Percentiles rank a stretch among this genome's conserved stretches.
Conservation (phyloP, 2,329 filamentous ascomycete genomes). For the Hymenoscyphus fructigenus region DNA sequence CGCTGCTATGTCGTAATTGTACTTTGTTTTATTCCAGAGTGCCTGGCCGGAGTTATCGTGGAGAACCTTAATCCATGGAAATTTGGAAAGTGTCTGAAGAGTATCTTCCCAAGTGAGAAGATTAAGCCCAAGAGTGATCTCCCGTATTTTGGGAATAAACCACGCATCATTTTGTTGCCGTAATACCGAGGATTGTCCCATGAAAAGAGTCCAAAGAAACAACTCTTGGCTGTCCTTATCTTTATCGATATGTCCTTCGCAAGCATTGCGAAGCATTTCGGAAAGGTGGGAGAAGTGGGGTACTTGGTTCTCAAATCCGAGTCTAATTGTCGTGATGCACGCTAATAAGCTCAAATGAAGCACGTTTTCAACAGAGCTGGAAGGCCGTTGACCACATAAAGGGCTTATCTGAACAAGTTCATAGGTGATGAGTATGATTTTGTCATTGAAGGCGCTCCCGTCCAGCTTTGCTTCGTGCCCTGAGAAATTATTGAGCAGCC, state of each 20-base stretch:
- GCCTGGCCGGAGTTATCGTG: neutral
- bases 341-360: neutral
- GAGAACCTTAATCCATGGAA: neutral
- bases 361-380: neutral
- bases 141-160: neutral
- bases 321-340: neutral
- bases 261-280: neutral
- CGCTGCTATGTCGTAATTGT: neutral
- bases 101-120: neutral
- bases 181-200: neutral
- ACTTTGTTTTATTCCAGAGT: neutral
- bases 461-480: slow-evolving; percentile 23
- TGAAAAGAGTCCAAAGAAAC: neutral
- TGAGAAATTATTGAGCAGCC: slow-evolving; percentile 24
- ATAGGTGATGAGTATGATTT: slow-evolving; percentile 31
- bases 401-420: slow-evolving; percentile 29
- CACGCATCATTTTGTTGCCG: neutral
- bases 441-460: slow-evolving; percentile 30
- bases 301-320: neutral
- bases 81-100: neutral
- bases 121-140: neutral
- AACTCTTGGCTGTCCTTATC: neutral
- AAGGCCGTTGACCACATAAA: slow-evolving; percentile 4
- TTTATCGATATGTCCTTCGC: neutral
- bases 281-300: neutral